A percentile compares a stretch with the other conserved stretches of the same genome.
Evolutionary conservation across 306 rosid species (phyloP).

Genomic region (Ormosia emarginata): DNA sequence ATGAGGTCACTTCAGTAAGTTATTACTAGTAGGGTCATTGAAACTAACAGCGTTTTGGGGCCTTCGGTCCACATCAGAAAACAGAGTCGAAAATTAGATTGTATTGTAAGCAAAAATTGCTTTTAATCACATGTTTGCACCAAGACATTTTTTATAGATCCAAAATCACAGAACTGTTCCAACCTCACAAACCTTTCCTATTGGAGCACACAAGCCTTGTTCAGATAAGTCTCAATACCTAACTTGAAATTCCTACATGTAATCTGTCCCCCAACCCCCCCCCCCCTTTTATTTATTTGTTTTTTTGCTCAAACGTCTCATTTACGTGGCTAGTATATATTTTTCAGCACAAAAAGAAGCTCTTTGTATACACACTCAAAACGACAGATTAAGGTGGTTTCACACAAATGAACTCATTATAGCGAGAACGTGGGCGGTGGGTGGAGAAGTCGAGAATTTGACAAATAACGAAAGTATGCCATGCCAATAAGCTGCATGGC

Average conservation of each 20-base stretch:
- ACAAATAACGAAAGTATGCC: conserved; percentile 19
- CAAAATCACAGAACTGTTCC: conserved; percentile 30
- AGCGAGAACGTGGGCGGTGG: conserved; percentile 21
- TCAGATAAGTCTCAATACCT: conserved; percentile 28
- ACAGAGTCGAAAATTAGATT: conserved; percentile 31
- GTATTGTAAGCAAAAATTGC: conserved; percentile 36
- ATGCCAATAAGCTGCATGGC: conserved; percentile 4
- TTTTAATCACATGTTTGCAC: conserved; percentile 24
- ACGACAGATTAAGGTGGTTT: neutral
- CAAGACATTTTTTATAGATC: conserved; percentile 16
- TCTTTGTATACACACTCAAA: neutral
- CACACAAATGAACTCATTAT: neutral
- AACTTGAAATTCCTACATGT: conserved; percentile 13
- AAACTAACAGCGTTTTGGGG: conserved; percentile 23
- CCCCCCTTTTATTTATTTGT: neutral
- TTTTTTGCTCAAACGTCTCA: conserved; percentile 3
- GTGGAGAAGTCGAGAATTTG: conserved; percentile 7
- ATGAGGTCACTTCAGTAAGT: conserved; percentile 38
- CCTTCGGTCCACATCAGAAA: conserved; percentile 20
- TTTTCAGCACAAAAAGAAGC: neutral
- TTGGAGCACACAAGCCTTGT: conserved; percentile 34
- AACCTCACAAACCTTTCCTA: conserved; percentile 22
- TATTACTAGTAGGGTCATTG: conserved; percentile 24
- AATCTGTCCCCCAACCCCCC: neutral
- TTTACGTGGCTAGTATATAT: neutral